Evolutionary conservation across 2,329 filamentous ascomycete species (phyloP).

Genomic region (Coniella lustricola): DNA sequence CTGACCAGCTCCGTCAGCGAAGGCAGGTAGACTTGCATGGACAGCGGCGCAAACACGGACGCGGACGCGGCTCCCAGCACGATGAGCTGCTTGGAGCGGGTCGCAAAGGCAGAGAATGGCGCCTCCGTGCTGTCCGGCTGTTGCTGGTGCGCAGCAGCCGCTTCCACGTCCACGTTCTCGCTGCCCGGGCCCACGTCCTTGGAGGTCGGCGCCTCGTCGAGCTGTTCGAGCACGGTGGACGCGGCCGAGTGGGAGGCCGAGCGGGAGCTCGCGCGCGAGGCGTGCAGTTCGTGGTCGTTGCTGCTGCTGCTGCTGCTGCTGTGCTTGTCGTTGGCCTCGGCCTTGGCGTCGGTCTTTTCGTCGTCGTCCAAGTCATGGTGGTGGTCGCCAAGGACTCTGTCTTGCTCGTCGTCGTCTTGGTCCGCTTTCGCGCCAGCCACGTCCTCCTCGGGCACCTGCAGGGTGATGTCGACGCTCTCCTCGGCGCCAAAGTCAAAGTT

Average conservation of each 20-base stretch:
- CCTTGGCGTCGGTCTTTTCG: background rate
- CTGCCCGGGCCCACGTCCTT: background rate
- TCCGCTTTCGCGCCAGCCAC: background rate
- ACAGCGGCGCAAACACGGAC: slow-evolving; percentile 39
- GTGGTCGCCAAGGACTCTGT: background rate
- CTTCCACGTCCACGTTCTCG: background rate
- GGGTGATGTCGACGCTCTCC: background rate
- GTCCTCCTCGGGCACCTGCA: background rate
- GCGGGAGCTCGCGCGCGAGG: background rate
- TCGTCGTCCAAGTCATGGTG: no score
- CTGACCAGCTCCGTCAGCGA: slow-evolving; percentile 41
- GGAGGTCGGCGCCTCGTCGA: background rate
- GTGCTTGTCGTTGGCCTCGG: no score
- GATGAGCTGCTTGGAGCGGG: slow-evolving; percentile 33
- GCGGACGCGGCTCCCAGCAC: slow-evolving; percentile 31
- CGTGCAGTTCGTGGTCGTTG: background rate
- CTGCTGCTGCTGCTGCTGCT: no score
- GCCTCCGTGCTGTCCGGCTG: background rate
- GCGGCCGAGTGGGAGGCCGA: slow-evolving; percentile 2
- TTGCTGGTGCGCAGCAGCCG: slow-evolving; percentile 2
- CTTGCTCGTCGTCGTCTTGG: background rate
- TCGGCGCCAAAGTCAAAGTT: slow-evolving; percentile 3
- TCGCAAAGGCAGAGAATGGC: slow-evolving; percentile 32
- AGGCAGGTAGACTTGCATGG: slow-evolving; percentile 47
- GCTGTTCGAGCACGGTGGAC: slow-evolving; percentile 3